Evolutionary conservation across 2,329 filamentous ascomycete species (phyloP).

Genomic region (Chaetomiaceae sp.): DNA sequence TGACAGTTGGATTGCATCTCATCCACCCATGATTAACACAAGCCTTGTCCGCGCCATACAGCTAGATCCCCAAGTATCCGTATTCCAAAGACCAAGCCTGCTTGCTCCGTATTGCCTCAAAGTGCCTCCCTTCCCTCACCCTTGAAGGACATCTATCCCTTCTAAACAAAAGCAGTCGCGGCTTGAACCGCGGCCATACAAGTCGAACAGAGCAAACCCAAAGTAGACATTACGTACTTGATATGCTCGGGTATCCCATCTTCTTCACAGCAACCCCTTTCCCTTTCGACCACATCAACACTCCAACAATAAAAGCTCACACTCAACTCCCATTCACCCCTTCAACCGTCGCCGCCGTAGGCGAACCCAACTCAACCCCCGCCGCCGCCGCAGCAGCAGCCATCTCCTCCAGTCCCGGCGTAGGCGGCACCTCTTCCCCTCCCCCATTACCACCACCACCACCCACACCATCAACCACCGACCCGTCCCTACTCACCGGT

Average conservation of each 20-base stretch:
- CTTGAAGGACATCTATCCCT: background rate
- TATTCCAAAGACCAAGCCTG: background rate
- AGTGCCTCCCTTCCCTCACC: background rate
- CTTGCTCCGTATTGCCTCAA: background rate
- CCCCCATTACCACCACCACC: slow-evolving; percentile 35
- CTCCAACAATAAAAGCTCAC: background rate
- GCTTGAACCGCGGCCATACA: background rate
- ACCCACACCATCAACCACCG: slow-evolving; percentile 33
- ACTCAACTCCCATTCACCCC: slow-evolving; percentile 2
- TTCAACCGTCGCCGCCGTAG: background rate
- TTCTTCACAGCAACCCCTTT: background rate
- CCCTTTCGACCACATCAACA: background rate
- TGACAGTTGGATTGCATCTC: background rate
- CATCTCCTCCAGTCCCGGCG: slow-evolving; percentile 25
- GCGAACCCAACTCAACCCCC: slow-evolving; percentile 3
- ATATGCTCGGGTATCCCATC: slow-evolving; percentile 16
- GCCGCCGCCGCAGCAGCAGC: slow-evolving; percentile 19
- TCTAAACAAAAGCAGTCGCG: background rate
- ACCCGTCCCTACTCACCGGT: slow-evolving; percentile 10
- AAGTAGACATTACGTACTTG: slow-evolving; percentile 27
- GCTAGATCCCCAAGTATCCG: background rate
- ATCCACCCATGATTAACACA: background rate
- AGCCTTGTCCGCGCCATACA: background rate
- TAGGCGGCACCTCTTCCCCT: slow-evolving; percentile 22
- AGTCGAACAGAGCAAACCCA: slow-evolving; percentile 5